Evolutionary conservation across 2,329 filamentous ascomycete genomes (phyloP), one percentile per base, ranked within the genome.

Genomic region (Emmonsiellopsis sp.): DNA sequence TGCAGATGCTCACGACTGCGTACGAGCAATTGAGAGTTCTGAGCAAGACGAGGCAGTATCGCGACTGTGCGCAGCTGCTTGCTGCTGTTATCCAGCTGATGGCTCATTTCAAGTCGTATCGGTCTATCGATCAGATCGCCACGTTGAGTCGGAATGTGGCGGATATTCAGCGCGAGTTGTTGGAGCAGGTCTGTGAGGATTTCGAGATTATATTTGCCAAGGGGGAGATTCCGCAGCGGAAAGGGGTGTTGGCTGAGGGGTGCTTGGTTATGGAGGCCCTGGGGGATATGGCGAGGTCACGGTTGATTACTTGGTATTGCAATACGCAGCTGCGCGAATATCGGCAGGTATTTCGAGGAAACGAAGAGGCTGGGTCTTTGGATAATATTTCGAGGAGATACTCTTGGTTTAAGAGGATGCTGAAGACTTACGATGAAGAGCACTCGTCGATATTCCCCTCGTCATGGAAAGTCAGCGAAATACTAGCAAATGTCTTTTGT

Each of bases 1-100:
- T 98, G 62, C 93, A 98, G 77, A 98, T 98, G 93, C 76, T 98
- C 67, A 97, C 93, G 5, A 97, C 93, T 3, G 93, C 93, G n/a
- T 98, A 97, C 72, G 93, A 97, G 67, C 93, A 98, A 73, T 78
- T 98, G 54, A 82, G 87, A 55, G 87, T 84, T 2, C 76, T 96
- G 60, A 86, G 88, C 60, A 87, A 87, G 70, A 86, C 87, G 37
- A 79, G 92, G 54, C 93, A 98, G 70, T 98, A 98, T 69, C 80
- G 89, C 59, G 93, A 98, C 69, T 97, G 93, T 67, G 91, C 92
- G 13, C 90, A 94, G 63, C 78, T 98, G 55, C 77, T 98, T 54
- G 89, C 95, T 73, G 93, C 93, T 8, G 93, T 98, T 34, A 81
- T 98, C 55, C 93, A 98, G 79, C 83, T 98, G 45, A 96, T 97